Evolutionary conservation across 768 basidiomycete genomes (phyloP), one percentile per base, ranked within the genome.

Genomic region (Trametes elegans): DNA sequence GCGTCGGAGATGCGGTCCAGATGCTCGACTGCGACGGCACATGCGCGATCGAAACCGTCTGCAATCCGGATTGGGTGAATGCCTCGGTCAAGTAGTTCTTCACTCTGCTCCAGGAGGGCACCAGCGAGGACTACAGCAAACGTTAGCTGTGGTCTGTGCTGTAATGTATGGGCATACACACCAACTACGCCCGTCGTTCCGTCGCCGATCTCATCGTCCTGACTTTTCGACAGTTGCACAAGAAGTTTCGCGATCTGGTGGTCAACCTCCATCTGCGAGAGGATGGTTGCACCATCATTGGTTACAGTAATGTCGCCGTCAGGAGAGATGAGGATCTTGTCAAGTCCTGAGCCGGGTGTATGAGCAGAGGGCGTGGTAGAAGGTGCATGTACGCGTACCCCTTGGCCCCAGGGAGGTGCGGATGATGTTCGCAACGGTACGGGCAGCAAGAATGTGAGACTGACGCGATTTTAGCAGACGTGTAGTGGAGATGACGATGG

Each of bases 221-320:
- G 97, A 69, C 90, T 93, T 77, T 95, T 96, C 16, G 93, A 95
- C 36, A 98, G 79, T 67, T 98, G 90, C 2, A 99, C 97, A 29
- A 99, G 82, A 40, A 99, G 82, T 74, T 97, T 99, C 56, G 97
- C 97, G 66, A 99, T 96, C 76, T 96, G 96, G 69, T 99, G 96
- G 66, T 98, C 96, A 47, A 98, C 95, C 71, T 97, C 93, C 94
- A 99, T 98, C 76, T 98, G 96, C 21, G 93, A 84, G 53, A 99
- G 78, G 63, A 99, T 99, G 21, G 97, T 99, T 6, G 97, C 97
- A 45, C 97, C 97, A 73, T 99, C 97, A 73, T 99, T 99, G 13
- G 97, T 98, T 32, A 98, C 96, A 28, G 95, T 98, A 66, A 99
- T 98, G 65, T 99, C 97, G 44, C 97, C 97, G 76, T 98, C 97